phyloP scores from a whole-genome alignment of 2,329 filamentous ascomycete genomes.

The Thelonectria discophora region DNA sequence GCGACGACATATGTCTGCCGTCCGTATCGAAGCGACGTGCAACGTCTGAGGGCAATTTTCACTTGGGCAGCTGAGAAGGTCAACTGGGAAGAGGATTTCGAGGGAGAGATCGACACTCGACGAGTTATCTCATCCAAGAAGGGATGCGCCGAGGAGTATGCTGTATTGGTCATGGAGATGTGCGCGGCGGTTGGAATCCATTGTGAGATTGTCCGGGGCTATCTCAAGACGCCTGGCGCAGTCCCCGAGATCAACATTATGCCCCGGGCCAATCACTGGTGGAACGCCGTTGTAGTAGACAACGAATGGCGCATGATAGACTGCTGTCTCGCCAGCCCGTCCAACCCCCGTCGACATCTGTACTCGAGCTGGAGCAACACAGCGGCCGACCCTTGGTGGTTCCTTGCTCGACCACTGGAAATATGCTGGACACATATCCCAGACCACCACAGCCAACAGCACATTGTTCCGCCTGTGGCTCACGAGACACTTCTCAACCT shows the following conservation, averaged over 20 bases:
- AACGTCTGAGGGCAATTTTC: conserved; percentile 92
- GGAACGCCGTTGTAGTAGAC: conserved; percentile 94
- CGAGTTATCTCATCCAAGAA: conserved; percentile 85
- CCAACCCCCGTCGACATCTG: conserved; percentile 79
- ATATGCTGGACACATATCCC: conserved; percentile 97
- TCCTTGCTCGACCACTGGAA: conserved; percentile 87
- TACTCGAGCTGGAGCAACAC: conserved; percentile 79
- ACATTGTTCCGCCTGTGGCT: conserved; percentile 87
- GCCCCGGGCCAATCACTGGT: conserved; percentile 94
- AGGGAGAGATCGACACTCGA: conserved; percentile 82
- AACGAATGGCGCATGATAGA: conserved; percentile 97
- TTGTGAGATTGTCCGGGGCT: conserved; percentile 87
- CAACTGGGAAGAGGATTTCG: conserved; percentile 93
- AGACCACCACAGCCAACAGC: conserved; percentile 86
- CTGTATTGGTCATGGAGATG: conserved; percentile 90
- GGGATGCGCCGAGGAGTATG: conserved; percentile 89
- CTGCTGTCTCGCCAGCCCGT: conserved; percentile 89
- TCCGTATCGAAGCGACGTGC: conserved; percentile 92
- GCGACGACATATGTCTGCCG: conserved; percentile 93
- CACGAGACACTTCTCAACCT: conserved; percentile 87
- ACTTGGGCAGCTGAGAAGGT: conserved; percentile 98
- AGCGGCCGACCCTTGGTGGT: conserved; percentile 88
- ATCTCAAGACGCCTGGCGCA: conserved; percentile 90
- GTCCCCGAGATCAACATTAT: conserved; percentile 80
- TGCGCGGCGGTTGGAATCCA: conserved; percentile 88